Evolutionary conservation across 1,284 basidiomycete species (phyloP), one percentile per base, ranked within the genome.

Genomic region (Leccinum subspadiceum): DNA sequence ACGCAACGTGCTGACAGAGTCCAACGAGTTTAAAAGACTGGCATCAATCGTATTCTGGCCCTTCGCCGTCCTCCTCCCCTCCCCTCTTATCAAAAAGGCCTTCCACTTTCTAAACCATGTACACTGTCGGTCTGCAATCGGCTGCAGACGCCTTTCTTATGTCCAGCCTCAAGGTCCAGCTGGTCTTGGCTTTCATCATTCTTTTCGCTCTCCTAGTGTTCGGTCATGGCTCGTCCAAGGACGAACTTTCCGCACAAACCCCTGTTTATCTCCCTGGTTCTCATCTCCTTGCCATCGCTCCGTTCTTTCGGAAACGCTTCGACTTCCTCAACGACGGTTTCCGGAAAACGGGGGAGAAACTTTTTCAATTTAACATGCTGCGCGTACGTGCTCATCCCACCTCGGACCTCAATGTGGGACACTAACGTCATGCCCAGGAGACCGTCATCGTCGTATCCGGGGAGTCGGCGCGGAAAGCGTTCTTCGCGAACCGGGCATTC

Each of bases 291-390:
- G 77, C 81, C 62, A 84, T 87, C 58, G 69, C 76, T 35, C 83
- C 86, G 17, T 90, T 90, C 77, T 90, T 89, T 70, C 81, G 79
- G 56, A 75, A 74, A 65, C 80, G 88, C 57, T 85, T 84, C 68
- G 87, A 89, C 69, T 90, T 90, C 72, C 68, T 90, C 62, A 84
- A 83, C 66, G 82, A 83, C 76, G 88, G 84, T 17, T 88, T 90
- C 72, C 78, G 81, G 63, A 81, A 81, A 54, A 86, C 86, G 39
- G 85, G 85, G 4, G 78, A 85, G 62, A 78, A 79, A 58, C 70
- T 85, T 48, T 90, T 87, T 69, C 84, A 85, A 73, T 89, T 90
- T 75, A 80, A 81, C 41, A 78, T 90, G 63, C 74, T 90, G 64
- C 77, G 77, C 59, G 82, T 78, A 58, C 60, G 65, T 68, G 33